Base-by-base conservation (phyloP, 2,329 filamentous ascomycete genomes). In the Keithomyces neogunnii region DNA sequence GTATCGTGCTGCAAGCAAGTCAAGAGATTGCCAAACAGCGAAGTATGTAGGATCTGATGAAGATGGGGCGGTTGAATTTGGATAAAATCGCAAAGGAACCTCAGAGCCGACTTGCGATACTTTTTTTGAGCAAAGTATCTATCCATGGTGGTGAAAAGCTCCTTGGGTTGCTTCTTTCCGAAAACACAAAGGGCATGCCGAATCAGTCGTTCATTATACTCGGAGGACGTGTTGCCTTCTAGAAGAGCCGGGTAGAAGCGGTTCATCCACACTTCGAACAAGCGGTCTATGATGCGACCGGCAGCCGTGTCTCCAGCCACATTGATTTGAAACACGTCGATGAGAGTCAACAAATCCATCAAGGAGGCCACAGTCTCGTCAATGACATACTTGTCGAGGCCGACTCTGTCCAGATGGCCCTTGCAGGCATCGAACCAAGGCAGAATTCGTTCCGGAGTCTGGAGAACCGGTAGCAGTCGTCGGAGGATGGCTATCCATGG, bases 1-100 rank as follows among this genome's bases (percentile, higher is more conserved):
- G 85, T 87, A 64, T 93, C 88, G 50, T 80, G 80, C 66, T 89
- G 85, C 2, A 93, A 73, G 56, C 86, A 91, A 60, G 80, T 82
- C 49, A 92, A 71, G 26, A 93, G 71, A 62, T 86, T 82, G 52
- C 79, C 76, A 57, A 93, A 85, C 1, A 93, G 72, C 0, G 82
- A 78, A 1, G 87, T 91, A 57, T 89, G 78, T 4, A 87, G 69
- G 36, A 90, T 80, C 42, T 84, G 75, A 62, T 93, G 81, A 2
- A 93, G 73, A 67, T 91, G 88, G 4, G 88, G 88, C n/a, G 88
- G 86, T 57, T 89, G 85, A 53, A 82, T 79, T 56, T 85, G 80
- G 38, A 93, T 78, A 57, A 89, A 91, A 44, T 85, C 80, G 61
- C 82, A 84, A 13, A 93, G 72, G 9, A 93, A 74, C 19, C 78